Conservation (phyloP, 192 early-diverging fungal genomes). For the Entomortierella parvispora region DNA sequence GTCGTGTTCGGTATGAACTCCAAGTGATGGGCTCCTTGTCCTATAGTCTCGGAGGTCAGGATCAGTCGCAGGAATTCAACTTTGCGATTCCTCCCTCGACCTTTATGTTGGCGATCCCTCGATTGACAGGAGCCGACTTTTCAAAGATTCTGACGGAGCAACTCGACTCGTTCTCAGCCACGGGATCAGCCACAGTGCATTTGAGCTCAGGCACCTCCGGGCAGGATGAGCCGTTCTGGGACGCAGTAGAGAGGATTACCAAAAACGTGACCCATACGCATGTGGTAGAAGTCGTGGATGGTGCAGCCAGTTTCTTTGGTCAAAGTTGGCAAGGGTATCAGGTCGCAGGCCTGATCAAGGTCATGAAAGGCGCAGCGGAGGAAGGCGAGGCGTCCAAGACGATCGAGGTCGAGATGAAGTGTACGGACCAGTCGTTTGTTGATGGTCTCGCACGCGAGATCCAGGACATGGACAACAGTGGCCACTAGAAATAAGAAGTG, state of each 20-base stretch:
- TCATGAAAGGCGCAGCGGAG: constrained; percentile 16
- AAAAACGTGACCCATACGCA: constrained; percentile 56
- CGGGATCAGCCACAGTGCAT: constrained; percentile 48
- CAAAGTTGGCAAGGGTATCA: constrained; percentile 64
- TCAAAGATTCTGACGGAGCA: constrained; percentile 54
- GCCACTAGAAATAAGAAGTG: neutral
- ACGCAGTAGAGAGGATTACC: constrained; percentile 59
- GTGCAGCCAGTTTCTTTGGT: constrained; percentile 69
- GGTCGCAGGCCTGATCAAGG: constrained; percentile 66
- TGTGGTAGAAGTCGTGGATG: constrained; percentile 66
- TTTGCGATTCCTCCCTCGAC: constrained; percentile 58
- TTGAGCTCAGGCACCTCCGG: constrained; percentile 34
- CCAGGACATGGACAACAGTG: constrained; percentile 16
- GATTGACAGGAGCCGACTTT: constrained; percentile 61
- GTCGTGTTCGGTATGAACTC: constrained; percentile 48
- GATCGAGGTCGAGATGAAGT: constrained; percentile 64
- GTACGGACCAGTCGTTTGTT: constrained; percentile 64
- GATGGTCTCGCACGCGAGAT: constrained; percentile 56
- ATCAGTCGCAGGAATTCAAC: constrained; percentile 41
- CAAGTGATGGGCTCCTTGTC: constrained; percentile 39
- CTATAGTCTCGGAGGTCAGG: constrained; percentile 21
- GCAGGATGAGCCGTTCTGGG: constrained; percentile 55
- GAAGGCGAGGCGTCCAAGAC: constrained; percentile 21
- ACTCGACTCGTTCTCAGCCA: constrained; percentile 57
- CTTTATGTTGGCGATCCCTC: constrained; percentile 57